Percentiles rank a stretch among this genome's conserved stretches.
Evolutionary conservation across 2,329 filamentous ascomycete genomes (phyloP).

Genomic region (Hymenoscyphus occultus): DNA sequence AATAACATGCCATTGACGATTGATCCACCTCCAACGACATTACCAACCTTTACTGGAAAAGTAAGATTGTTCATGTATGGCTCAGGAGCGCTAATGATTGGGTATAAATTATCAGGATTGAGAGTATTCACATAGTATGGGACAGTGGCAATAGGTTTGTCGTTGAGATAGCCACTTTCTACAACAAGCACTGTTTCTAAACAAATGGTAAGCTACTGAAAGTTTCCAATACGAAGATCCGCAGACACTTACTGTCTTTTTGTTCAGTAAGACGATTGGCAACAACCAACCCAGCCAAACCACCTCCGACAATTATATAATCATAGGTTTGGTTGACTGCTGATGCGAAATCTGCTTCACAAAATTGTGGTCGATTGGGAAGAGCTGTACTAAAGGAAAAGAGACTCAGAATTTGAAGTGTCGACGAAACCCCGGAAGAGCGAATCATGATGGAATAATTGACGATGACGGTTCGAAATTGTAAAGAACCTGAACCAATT

Average conservation of each 20-base stretch:
- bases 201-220: not conserved
- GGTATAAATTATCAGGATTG: slow-evolving; percentile 6
- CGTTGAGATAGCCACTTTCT: slow-evolving; percentile 36
- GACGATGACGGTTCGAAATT: not conserved
- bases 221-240: not conserved
- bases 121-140: slow-evolving; percentile 9
- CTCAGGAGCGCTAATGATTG: slow-evolving; percentile 11
- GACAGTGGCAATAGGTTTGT: slow-evolving; percentile 9
- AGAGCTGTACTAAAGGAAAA: not conserved
- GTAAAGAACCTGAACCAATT: not conserved
- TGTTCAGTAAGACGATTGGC: slow-evolving; percentile 13
- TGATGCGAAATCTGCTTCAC: not conserved
- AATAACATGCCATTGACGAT: slow-evolving; percentile 31
- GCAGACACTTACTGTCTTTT: slow-evolving; percentile 3
- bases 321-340: slow-evolving; percentile 9
- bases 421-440: not conserved
- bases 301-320: slow-evolving; percentile 12
- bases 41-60: slow-evolving; percentile 2
- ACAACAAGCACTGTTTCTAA: slow-evolving; percentile 39
- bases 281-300: slow-evolving; percentile 10
- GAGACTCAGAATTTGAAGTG: not conserved
- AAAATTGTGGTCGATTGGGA: not conserved
- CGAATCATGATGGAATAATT: not conserved
- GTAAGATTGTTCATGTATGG: slow-evolving; percentile 6
- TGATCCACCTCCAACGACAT: slow-evolving; percentile 36